Conservation (phyloP, 2,329 filamentous ascomycete species). For the Calonectria henricotiae region DNA sequence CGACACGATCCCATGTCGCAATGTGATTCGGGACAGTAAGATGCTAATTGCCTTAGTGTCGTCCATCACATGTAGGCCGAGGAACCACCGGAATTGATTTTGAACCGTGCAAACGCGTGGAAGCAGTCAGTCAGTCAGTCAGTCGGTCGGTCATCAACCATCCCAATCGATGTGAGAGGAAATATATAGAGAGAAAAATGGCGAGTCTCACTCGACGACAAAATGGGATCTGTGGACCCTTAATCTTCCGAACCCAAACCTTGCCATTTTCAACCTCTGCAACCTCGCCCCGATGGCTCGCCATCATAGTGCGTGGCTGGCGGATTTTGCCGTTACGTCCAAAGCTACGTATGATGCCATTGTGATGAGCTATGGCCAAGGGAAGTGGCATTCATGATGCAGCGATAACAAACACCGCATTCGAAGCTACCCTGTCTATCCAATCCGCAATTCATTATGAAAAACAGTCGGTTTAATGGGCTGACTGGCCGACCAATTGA, state of each 20-base stretch:
- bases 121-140: neutral
- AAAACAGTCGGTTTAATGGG: neutral
- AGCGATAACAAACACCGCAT: conserved; percentile 4
- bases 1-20: conserved; percentile 8
- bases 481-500: neutral
- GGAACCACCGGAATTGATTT: conserved; percentile 12
- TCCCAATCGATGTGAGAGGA: neutral
- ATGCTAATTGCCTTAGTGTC: conserved; percentile 21
- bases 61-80: conserved; percentile 21
- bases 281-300: neutral
- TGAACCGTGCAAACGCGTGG: neutral
- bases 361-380: conserved; percentile 3
- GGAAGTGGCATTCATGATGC: conserved; percentile 4
- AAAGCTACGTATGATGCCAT: conserved; percentile 21
- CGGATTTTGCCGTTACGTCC: conserved; percentile 11
- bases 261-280: conserved; percentile 15
- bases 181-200: neutral
- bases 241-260: conserved; percentile 4
- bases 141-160: too few relatives aligned
- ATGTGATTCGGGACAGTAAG: conserved; percentile 2
- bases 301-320: neutral
- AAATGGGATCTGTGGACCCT: conserved; percentile 1
- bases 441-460: neutral
- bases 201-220: neutral
- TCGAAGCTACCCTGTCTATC: neutral